phyloP scores from a whole-genome alignment of 2,329 filamentous ascomycete genomes.

The Cordyceps cicadae region DNA sequence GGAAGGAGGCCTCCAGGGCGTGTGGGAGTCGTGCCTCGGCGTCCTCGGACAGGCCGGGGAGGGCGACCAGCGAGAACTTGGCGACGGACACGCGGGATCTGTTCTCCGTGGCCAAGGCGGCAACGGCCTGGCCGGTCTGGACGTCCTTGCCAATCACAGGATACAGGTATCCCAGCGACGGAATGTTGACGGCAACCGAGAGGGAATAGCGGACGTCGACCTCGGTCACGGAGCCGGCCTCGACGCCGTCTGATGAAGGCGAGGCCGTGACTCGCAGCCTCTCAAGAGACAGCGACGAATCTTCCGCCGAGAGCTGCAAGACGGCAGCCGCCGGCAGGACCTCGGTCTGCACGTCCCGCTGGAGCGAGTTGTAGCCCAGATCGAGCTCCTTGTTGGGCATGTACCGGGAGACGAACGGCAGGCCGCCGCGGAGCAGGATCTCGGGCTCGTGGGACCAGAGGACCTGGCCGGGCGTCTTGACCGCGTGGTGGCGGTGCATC shows the following conservation, averaged over 20 bases:
- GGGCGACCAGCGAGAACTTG: background rate
- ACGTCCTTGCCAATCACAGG: background rate
- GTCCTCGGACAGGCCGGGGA: background rate
- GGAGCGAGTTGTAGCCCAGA: conserved; percentile 8
- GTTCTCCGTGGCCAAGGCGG: background rate
- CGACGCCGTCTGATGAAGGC: background rate
- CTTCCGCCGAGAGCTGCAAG: background rate
- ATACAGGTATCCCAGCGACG: background rate
- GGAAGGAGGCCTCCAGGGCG: background rate
- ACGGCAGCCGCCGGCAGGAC: background rate
- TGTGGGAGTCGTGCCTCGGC: background rate
- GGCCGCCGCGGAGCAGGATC: background rate
- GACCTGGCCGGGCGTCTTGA: background rate
- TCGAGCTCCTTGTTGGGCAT: conserved; percentile 1
- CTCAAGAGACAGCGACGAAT: background rate
- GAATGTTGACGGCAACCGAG: background rate
- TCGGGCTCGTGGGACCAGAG: conserved; percentile 3
- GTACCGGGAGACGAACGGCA: conserved; percentile 2
- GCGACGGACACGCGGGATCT: background rate
- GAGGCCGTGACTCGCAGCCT: background rate
- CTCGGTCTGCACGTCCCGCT: background rate
- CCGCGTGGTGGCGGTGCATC: background rate
- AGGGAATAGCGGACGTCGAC: background rate
- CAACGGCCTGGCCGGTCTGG: background rate
- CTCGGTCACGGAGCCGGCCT: background rate